Conservation (phyloP, 139 green algal genomes). For the Mesotaenium endlicherianum region DNA sequence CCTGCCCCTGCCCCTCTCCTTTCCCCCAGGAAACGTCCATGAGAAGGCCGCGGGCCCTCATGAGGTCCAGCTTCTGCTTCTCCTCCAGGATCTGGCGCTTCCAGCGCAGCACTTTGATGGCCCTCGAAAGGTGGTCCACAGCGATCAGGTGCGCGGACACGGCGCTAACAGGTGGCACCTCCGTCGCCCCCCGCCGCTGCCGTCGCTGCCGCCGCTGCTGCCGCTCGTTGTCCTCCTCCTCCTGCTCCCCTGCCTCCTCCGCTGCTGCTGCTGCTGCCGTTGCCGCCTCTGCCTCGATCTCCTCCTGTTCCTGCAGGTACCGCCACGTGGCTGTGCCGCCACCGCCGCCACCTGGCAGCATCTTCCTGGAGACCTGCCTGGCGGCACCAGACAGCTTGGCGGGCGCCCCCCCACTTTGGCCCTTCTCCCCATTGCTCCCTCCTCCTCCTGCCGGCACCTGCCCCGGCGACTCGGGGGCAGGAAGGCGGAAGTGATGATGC, state of each 20-base stretch:
- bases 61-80: too few species aligned
- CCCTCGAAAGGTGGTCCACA: slow-evolving; percentile 38
- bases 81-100: background rate
- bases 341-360: too few species aligned
- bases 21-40: background rate
- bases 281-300: background rate
- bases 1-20: background rate
- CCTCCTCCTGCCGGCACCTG: too few species aligned
- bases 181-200: too few species aligned
- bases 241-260: background rate
- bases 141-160: slow-evolving; percentile 20
- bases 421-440: too few species aligned
- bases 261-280: background rate
- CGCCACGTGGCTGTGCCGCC: too few species aligned
- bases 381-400: too few species aligned
- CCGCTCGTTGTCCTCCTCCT: background rate
- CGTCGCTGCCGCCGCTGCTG: background rate
- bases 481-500: background rate
- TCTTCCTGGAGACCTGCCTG: too few species aligned
- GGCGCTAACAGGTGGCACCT: too few species aligned
- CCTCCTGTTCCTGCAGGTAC: background rate
- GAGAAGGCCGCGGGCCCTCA: too few species aligned
- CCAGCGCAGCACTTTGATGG: slow-evolving; percentile 30
- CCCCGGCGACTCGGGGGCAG: too few species aligned
- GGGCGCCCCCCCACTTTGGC: too few species aligned